Conservation (phyloP, 306 rosid genomes). For the Cucumis melo region DNA sequence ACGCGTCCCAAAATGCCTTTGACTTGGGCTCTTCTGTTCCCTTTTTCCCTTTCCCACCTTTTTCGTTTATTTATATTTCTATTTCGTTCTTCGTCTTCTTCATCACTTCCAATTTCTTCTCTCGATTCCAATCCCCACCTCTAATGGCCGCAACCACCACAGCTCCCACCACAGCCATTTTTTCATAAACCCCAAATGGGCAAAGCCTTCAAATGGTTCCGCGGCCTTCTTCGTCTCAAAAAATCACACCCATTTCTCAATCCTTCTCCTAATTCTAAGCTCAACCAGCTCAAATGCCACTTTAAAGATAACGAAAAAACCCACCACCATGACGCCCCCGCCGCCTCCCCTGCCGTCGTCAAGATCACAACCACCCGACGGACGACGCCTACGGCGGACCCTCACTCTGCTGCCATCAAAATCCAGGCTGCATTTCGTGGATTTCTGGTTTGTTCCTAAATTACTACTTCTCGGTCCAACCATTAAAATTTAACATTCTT, state of each 20-base stretch:
- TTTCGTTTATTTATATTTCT: not conserved
- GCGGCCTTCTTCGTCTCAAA: slow-evolving; percentile 37
- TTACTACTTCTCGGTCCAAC: no score
- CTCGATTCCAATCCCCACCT: not conserved
- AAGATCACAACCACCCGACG: slow-evolving; percentile 30
- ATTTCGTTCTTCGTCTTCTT: not conserved
- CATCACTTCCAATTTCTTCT: not conserved
- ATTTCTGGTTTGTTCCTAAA: slow-evolving; percentile 40
- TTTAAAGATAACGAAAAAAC: slow-evolving; percentile 26
- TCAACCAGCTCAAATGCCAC: slow-evolving; percentile 50
- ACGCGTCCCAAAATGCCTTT: not conserved
- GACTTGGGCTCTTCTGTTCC: not conserved
- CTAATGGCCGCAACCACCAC: not conserved
- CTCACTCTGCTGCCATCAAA: slow-evolving; percentile 47
- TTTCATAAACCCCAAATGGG: slow-evolving; percentile 31
- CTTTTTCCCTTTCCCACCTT: not conserved
- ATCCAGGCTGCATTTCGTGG: slow-evolving; percentile 89
- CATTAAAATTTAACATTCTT: no score
- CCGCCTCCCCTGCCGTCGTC: slow-evolving; percentile 34
- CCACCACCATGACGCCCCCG: not conserved
- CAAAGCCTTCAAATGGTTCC: slow-evolving; percentile 67
- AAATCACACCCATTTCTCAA: slow-evolving; percentile 6
- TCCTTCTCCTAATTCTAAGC: slow-evolving; percentile 22
- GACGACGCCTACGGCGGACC: slow-evolving; percentile 4
- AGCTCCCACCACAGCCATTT: not conserved